Base-by-base conservation (phyloP, 2,329 filamentous ascomycete species). In the Verticillium isaacii region DNA sequence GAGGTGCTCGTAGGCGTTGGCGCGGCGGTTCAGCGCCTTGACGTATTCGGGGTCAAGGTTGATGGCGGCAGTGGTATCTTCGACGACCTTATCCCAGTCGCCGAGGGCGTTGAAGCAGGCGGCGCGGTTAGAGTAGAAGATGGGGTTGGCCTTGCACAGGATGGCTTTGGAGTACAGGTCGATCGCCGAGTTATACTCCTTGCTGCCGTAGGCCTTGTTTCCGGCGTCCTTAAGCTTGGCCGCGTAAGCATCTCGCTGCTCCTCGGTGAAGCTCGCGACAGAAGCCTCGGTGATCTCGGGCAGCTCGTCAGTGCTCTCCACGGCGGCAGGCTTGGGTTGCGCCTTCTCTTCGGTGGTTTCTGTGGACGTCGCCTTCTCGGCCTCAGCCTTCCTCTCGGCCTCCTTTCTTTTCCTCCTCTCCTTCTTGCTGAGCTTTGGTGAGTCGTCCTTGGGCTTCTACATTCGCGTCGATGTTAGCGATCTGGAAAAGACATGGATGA, bases 81-180 rank as follows among this genome's bases (percentile, higher is more conserved):
- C 94, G 65, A 99, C 90, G 62, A 98, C 95, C 82, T 95, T 94
- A 58, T 96, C 90, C 93, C 94, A 99, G 70, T 97, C 85, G 67
- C 87, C 88, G 73, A 95, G 87, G 67, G 95, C 93, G 75, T 97
- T 98, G 81, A 93, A 96, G 84, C 95, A 99, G 60, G 95, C 95
- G 62, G 95, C 95, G 70, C 95, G 90, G 84, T 99, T 99, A 66
- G 95, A 98, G 85, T 96, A 99, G 84, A 95, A 99, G 75, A 99
- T 93, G 36, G 95, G 93, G 72, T 99, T 95, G 62, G 93, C 90
- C 80, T 95, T 96, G 89, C 95, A 98, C 59, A 98, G 81, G 70
- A 99, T 96, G 58, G 95, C 95, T 80, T 96, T 92, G 68, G 91
- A 91, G 79, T 99, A 99, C 39, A 99, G 87, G 5, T 93, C 90